Evolutionary conservation across 345 rosid genomes (phyloP), one percentile per base, ranked within the genome.

Genomic region (Kandelia obovata): DNA sequence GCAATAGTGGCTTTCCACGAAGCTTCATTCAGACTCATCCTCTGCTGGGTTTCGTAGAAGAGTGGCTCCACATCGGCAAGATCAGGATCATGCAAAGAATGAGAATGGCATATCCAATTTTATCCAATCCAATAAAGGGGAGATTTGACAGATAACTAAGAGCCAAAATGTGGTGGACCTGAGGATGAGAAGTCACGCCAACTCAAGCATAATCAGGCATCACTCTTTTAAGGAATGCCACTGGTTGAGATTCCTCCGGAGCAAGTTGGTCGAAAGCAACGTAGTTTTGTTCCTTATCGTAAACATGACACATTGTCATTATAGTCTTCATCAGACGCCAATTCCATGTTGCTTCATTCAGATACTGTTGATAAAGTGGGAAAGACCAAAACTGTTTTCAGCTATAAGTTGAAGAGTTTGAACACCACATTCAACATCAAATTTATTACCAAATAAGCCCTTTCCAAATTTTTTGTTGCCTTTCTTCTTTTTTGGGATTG

Each of bases 321-420:
- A 92, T 92, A 6, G 96, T 87, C 90, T 87, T 92, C 98, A 90
- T 88, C 64, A 92, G 69, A 28, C 96, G 92, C 98, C 98, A 90
- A 72, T 83, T 92, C 96, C 98, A 88, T 7, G 85, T 77, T 53
- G 96, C 96, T 77, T 87, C 87, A 26, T 88, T 92, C 79, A 90
- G 74, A 76, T 90, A 90, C 98, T 92, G 93, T 78, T 60, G 23
- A 68, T 23, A 71, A n/a, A 61, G 5, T 43, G 16, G 17, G 17
- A 43, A 15, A 43, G 49, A 43, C 49, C 49, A 3, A 13, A 43
- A 43, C 49, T 13, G 15, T 43, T 43, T 43, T 43, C 49, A 43
- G 49, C 49, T 13, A 68, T 20, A 10, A 34, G 61, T 23, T 6
- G 17, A 27, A 39, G 28, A 23, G 25, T 47, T 28, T 62, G 39